phyloP scores from a whole-genome alignment of 805 yeast genomes.

The Spencermartinsiella europaea region DNA sequence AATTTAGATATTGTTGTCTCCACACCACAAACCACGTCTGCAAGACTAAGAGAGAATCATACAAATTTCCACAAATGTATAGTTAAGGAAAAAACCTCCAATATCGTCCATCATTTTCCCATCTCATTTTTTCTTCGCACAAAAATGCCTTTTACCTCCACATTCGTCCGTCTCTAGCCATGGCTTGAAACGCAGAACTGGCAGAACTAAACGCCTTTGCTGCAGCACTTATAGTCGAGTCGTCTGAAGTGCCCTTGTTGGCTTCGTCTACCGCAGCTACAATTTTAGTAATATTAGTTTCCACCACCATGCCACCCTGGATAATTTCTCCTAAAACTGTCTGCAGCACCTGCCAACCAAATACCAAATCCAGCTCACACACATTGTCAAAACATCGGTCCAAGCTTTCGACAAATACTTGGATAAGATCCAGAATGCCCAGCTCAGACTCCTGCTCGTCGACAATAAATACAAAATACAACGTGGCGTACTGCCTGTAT shows the following conservation, averaged over 20 bases:
- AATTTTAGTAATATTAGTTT: constrained; percentile 75
- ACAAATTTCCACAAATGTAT: no score
- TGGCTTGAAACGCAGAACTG: constrained; percentile 23
- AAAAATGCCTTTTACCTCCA: constrained; percentile 15
- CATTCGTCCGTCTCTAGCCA: constrained; percentile 23
- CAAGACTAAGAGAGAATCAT: no score
- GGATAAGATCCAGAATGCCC: constrained; percentile 89
- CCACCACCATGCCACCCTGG: constrained; percentile 98
- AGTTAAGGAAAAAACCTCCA: no score
- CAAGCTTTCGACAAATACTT: constrained; percentile 92
- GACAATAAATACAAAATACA: constrained; percentile 92
- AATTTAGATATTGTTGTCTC: no score
- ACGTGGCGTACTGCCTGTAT: constrained; percentile 89
- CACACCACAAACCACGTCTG: no score
- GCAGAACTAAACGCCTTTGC: constrained; percentile 25
- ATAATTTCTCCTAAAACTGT: constrained; percentile 81
- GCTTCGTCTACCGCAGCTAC: constrained; percentile 52
- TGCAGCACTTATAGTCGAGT: constrained; percentile 9
- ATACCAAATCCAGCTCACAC: constrained; percentile 93
- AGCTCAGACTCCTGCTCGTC: constrained; percentile 94
- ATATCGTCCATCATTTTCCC: no score
- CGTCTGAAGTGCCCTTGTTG: constrained; percentile 23
- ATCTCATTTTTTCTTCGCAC: no score
- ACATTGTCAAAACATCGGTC: constrained; percentile 92
- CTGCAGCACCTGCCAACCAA: constrained; percentile 96